Percentiles rank a stretch among this genome's conserved stretches.
These are phyloP conservation scores for Raphanus hybrid DNA, from an alignment of 441 rosid genomes.

Conservation along the genomic window DNA sequence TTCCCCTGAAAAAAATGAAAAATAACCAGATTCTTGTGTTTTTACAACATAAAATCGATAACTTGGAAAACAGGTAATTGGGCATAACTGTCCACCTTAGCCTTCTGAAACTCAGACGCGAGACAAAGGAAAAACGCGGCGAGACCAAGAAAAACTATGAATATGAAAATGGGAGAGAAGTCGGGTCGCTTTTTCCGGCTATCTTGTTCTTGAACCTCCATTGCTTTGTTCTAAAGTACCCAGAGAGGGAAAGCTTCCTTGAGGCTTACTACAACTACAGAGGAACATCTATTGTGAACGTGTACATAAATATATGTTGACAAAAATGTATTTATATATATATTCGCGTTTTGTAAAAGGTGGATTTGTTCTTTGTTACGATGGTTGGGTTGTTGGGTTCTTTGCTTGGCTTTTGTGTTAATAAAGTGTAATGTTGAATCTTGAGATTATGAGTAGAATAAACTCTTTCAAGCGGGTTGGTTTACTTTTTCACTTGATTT, in stretches of 20 bases:
- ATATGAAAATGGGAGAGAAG: conserved; percentile 30
- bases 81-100: conserved; percentile 52
- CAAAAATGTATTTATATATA: neutral
- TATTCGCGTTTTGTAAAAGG: conserved; percentile 8
- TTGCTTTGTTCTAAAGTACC: conserved; percentile 18
- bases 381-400: conserved; percentile 46
- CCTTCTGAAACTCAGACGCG: conserved; percentile 60
- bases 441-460: conserved; percentile 9
- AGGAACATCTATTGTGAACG: conserved; percentile 7
- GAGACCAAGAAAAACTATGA: conserved; percentile 53
- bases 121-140: conserved; percentile 57
- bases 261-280: conserved; percentile 17
- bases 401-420: conserved; percentile 40
- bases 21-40: conserved; percentile 6
- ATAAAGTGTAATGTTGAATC: conserved; percentile 19
- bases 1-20: conserved; percentile 41
- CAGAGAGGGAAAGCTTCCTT: conserved; percentile 19
- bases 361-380: conserved; percentile 40
- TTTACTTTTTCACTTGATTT: neutral
- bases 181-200: neutral
- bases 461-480: conserved; percentile 11
- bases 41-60: conserved; percentile 8
- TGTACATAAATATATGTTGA: neutral
- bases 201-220: conserved; percentile 39
- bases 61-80: conserved; percentile 9